Evolutionary conservation across 2,329 filamentous ascomycete genomes (phyloP).

Genomic region (Calonectria montana): DNA sequence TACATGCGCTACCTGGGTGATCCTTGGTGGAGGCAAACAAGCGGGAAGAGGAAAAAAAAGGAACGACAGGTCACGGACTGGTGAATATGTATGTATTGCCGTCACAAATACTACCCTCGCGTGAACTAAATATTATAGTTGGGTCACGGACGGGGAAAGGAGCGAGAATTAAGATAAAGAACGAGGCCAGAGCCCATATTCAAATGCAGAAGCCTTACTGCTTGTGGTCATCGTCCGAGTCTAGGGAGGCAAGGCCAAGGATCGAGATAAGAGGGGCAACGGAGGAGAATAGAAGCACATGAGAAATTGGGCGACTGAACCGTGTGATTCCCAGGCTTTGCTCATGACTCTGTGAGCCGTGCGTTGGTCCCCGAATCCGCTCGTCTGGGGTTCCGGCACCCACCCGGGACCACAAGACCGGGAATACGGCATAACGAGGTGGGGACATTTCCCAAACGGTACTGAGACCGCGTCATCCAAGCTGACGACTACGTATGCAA

Average conservation of each 20-base stretch:
- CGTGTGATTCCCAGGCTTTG: background rate
- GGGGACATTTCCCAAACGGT: slow-evolving; percentile 8
- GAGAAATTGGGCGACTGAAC: slow-evolving; percentile 6
- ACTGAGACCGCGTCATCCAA: slow-evolving; percentile 20
- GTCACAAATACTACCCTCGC: background rate
- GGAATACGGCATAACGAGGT: slow-evolving; percentile 20
- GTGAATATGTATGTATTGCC: background rate
- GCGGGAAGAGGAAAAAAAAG: background rate
- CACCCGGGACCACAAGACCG: background rate
- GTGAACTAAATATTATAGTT: background rate
- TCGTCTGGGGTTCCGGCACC: slow-evolving; percentile 1
- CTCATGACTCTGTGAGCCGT: background rate
- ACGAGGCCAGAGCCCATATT: background rate
- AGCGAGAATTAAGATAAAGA: slow-evolving; percentile 1
- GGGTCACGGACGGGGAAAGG: slow-evolving; percentile 1
- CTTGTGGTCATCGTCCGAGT: background rate
- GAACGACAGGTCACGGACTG: background rate
- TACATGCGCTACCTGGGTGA: background rate
- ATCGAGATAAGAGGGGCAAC: background rate
- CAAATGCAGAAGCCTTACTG: background rate
- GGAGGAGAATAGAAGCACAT: background rate
- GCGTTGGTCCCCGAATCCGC: background rate
- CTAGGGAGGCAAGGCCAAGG: background rate
- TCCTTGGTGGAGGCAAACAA: background rate
- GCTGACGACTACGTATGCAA: slow-evolving; percentile 19